Conservation (phyloP, 148 eudicot genomes). For the Linanthus parryae region DNA sequence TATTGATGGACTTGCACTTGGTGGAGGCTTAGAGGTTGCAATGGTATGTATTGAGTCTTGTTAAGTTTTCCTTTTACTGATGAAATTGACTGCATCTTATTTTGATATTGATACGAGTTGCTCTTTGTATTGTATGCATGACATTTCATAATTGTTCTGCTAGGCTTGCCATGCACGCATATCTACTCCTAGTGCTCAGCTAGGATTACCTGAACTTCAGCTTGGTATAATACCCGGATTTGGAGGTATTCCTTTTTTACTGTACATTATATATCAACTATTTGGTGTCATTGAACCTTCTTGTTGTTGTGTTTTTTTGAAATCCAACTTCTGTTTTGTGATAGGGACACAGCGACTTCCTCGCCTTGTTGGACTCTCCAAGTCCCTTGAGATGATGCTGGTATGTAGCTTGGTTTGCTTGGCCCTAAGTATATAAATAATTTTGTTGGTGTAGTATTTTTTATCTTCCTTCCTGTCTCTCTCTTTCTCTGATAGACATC, state of each 20-base stretch:
- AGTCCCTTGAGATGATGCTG: conserved; percentile 96
- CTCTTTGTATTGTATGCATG: not conserved
- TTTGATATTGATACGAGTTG: not conserved
- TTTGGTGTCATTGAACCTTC: not conserved
- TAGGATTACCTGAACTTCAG: conserved; percentile 97
- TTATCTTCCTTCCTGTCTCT: not conserved
- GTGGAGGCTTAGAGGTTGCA: conserved; percentile 96
- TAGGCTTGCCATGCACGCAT: conserved; percentile 96
- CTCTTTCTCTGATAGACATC: conserved; percentile 49
- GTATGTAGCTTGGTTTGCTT: conserved; percentile 32
- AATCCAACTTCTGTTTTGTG: conserved; percentile 8
- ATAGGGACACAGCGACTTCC: conserved; percentile 97
- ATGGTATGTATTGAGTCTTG: conserved; percentile 77
- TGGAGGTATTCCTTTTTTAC: conserved; percentile 60
- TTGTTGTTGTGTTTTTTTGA: not conserved
- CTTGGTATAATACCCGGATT: conserved; percentile 92
- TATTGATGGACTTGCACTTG: conserved; percentile 89
- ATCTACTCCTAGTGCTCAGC: conserved; percentile 77
- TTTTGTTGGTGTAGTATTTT: not conserved
- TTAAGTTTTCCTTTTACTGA: not conserved
- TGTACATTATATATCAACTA: not conserved
- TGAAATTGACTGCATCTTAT: not conserved
- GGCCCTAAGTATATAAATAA: not conserved
- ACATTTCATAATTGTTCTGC: not conserved
- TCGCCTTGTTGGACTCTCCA: conserved; percentile 82